Evolutionary conservation across 768 basidiomycete genomes (phyloP).

Genomic region (Trametes cingulata): DNA sequence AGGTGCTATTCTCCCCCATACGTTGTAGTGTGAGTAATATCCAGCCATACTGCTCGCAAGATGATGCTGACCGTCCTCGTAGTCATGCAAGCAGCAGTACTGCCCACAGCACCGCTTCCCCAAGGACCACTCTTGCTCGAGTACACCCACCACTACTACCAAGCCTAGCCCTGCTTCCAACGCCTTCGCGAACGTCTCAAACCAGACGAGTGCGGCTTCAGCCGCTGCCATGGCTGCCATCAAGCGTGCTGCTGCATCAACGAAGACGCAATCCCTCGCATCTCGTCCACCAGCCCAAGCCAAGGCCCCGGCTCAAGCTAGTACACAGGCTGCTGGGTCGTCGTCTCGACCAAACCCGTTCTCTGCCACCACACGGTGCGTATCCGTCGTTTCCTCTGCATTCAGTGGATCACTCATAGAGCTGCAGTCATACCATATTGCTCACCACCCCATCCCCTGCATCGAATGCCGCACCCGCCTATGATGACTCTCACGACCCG

Average conservation of each 20-base stretch:
- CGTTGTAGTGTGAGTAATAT: constrained; percentile 61
- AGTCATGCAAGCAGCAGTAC: constrained; percentile 74
- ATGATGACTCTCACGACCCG: constrained; percentile 21
- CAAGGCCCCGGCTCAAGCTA: constrained; percentile 8
- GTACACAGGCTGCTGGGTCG: constrained; percentile 21
- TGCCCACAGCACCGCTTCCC: constrained; percentile 83
- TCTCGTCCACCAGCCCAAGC: constrained; percentile 30
- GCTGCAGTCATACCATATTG: constrained; percentile 44
- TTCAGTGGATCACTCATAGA: constrained; percentile 58
- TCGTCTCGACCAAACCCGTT: constrained; percentile 38
- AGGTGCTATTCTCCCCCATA: constrained; percentile 74
- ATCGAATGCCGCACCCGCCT: neutral
- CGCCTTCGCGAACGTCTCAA: constrained; percentile 18
- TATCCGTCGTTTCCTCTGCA: constrained; percentile 23
- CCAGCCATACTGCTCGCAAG: neutral
- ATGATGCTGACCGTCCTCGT: neutral
- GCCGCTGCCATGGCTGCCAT: constrained; percentile 41
- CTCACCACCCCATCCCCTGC: constrained; percentile 28
- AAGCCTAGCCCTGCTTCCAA: constrained; percentile 23
- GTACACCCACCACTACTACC: constrained; percentile 20
- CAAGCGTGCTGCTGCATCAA: constrained; percentile 40
- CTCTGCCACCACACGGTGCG: constrained; percentile 67
- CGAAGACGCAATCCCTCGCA: constrained; percentile 41
- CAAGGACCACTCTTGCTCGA: constrained; percentile 60
- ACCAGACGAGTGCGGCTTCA: constrained; percentile 24